A percentile compares a stretch with the other conserved stretches of the same genome.
Evolutionary conservation across 2,329 filamentous ascomycete species (phyloP).

Genomic region (Xylaria sp.): DNA sequence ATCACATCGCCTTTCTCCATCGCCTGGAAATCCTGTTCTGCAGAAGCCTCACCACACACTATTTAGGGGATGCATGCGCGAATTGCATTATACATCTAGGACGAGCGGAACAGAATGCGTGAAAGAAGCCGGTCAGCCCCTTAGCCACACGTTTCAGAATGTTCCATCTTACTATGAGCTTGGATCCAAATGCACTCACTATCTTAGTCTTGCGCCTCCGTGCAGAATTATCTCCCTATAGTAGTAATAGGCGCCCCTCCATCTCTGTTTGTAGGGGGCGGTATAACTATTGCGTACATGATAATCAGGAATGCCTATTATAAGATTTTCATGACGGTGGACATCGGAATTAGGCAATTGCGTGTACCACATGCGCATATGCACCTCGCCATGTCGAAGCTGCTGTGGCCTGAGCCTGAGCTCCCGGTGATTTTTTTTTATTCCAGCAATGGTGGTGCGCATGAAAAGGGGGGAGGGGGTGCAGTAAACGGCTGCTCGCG

Average conservation of each 20-base stretch:
- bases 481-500: conserved; percentile 19
- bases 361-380: neutral
- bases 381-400: conserved; percentile 12
- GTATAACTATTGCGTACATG: neutral
- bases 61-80: neutral
- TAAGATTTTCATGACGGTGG: neutral
- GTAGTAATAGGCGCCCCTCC: conserved; percentile 6
- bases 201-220: conserved; percentile 13
- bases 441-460: neutral
- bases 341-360: neutral
- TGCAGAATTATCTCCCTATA: neutral
- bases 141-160: conserved; percentile 28
- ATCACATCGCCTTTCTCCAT: neutral
- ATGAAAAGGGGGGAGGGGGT: conserved; percentile 1
- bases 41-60: neutral
- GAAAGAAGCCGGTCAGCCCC: neutral
- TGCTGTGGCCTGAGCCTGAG: neutral
- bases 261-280: neutral
- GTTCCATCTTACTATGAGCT: neutral
- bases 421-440: neutral
- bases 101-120: neutral
- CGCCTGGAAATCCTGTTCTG: neutral
- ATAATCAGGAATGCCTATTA: neutral
- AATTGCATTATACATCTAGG: neutral
- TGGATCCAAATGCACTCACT: neutral